These are phyloP conservation scores for Psilocybe cyanescens DNA, from an alignment of 768 basidiomycete genomes.

Conservation along the genomic window DNA sequence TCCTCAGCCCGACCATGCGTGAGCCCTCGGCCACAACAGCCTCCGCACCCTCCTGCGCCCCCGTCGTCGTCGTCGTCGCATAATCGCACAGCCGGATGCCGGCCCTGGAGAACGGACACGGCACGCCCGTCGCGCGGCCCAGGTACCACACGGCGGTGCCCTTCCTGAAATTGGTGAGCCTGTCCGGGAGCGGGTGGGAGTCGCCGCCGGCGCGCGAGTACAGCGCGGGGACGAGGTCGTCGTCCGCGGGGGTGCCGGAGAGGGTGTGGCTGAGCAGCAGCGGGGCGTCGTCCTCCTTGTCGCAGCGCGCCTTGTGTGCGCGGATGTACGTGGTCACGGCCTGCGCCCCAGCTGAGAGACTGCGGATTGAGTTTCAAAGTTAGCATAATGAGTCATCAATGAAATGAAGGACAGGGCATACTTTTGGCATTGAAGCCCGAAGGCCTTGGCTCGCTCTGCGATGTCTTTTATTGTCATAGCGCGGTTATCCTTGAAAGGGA, in stretches of 20 bases:
- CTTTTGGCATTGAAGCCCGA: conserved; percentile 79
- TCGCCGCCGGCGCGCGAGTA: conserved; percentile 74
- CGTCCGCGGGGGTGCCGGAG: conserved; percentile 73
- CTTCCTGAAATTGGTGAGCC: conserved; percentile 73
- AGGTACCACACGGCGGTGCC: conserved; percentile 86
- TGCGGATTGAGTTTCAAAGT: conserved; percentile 28
- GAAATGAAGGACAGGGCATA: conserved; percentile 32
- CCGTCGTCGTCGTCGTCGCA: conserved; percentile 24
- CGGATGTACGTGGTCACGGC: conserved; percentile 86
- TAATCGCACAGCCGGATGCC: conserved; percentile 78
- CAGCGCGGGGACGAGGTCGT: conserved; percentile 73
- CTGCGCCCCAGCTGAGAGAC: conserved; percentile 78
- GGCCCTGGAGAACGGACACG: conserved; percentile 74
- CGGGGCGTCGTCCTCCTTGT: conserved; percentile 71
- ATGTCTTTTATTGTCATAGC: conserved; percentile 90
- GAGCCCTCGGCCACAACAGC: too few relatives aligned
- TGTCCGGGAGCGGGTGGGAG: conserved; percentile 45
- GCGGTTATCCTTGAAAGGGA: conserved; percentile 62
- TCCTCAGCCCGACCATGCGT: not conserved
- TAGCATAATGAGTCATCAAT: conserved; percentile 10
- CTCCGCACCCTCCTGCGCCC: conserved; percentile 21
- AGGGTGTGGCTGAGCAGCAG: conserved; percentile 73
- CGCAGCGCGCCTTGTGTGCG: conserved; percentile 72
- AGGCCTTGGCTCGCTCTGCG: conserved; percentile 66
- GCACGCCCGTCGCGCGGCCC: conserved; percentile 71